A percentile compares a stretch with the other conserved stretches of the same genome.
phyloP scores from a whole-genome alignment of 2,329 filamentous ascomycete genomes.

The Hypomyces rosellus region DNA sequence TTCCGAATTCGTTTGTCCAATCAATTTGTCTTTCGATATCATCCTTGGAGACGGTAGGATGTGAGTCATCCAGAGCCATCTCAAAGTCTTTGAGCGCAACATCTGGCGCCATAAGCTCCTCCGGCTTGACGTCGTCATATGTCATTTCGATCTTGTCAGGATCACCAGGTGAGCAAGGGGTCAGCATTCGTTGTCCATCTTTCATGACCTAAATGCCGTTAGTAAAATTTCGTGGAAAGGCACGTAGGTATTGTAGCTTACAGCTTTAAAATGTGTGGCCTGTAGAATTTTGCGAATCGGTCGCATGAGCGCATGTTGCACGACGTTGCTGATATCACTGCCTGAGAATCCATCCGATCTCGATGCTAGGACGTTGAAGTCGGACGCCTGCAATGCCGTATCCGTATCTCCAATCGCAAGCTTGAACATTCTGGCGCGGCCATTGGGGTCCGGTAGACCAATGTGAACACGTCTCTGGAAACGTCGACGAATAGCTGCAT shows the following conservation, averaged over 20 bases:
- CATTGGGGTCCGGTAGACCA: slow-evolving; percentile 78
- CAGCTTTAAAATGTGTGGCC: slow-evolving; percentile 95
- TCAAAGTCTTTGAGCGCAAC: slow-evolving; percentile 88
- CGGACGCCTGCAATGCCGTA: slow-evolving; percentile 69
- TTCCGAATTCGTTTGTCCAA: slow-evolving; percentile 95
- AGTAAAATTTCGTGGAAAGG: slow-evolving; percentile 4
- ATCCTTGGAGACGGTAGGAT: slow-evolving; percentile 83
- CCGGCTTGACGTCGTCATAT: slow-evolving; percentile 80
- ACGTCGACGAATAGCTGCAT: slow-evolving; percentile 88
- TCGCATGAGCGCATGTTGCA: slow-evolving; percentile 96
- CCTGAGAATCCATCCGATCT: slow-evolving; percentile 92
- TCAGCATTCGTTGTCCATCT: slow-evolving; percentile 63
- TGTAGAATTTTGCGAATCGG: slow-evolving; percentile 95
- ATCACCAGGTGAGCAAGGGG: slow-evolving; percentile 92
- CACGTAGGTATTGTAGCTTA: slow-evolving; percentile 33
- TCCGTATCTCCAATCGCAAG: slow-evolving; percentile 89
- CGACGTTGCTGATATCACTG: slow-evolving; percentile 90
- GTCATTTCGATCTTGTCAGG: slow-evolving; percentile 83
- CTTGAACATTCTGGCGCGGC: slow-evolving; percentile 91
- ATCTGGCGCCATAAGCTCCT: slow-evolving; percentile 78
- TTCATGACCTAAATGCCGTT: slow-evolving; percentile 53
- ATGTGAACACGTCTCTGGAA: slow-evolving; percentile 98
- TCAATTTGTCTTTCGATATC: slow-evolving; percentile 80
- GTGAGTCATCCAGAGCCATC: slow-evolving; percentile 78
- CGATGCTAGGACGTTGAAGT: slow-evolving; percentile 73